Conservation (phyloP, 495 filamentous ascomycete genomes). For the Aspergillus diversus region DNA sequence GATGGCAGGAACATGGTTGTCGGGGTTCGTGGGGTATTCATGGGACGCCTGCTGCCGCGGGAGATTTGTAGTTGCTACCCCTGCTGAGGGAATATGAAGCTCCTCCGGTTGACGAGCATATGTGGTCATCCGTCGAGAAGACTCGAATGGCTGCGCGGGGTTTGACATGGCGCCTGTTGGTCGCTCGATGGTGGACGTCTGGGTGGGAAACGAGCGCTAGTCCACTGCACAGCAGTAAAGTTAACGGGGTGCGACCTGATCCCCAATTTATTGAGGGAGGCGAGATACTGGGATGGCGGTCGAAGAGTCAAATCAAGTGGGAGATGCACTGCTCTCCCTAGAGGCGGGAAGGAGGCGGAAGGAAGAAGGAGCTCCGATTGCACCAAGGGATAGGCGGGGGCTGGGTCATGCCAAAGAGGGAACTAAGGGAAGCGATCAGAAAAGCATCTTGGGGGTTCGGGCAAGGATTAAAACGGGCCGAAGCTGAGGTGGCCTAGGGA, state of each 20-base stretch:
- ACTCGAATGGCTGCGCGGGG: constrained; percentile 55
- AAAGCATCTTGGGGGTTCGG: constrained; percentile 24
- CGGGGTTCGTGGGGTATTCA: constrained; percentile 49
- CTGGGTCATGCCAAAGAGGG: constrained; percentile 34
- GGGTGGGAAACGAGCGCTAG: constrained; percentile 1
- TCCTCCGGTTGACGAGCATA: constrained; percentile 68
- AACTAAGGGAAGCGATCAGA: constrained; percentile 18
- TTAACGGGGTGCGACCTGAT: neutral
- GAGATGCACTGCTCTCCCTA: neutral
- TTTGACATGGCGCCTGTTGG: constrained; percentile 42
- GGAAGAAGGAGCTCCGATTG: constrained; percentile 47
- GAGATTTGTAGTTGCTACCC: constrained; percentile 42
- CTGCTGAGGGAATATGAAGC: constrained; percentile 72
- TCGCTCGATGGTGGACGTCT: neutral
- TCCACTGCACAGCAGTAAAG: constrained; percentile 14
- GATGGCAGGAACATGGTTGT: constrained; percentile 58
- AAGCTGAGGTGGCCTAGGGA: constrained; percentile 8
- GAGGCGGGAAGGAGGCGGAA: constrained; percentile 9
- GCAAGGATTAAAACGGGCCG: neutral
- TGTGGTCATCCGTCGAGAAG: constrained; percentile 54
- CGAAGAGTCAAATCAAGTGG: neutral
- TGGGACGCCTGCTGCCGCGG: constrained; percentile 55
- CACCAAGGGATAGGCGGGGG: constrained; percentile 49
- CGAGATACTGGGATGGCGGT: neutral
- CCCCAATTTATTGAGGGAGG: neutral